Evolutionary conservation across 2,329 filamentous ascomycete genomes (phyloP).

Genomic region (Hypoxylon sp.): DNA sequence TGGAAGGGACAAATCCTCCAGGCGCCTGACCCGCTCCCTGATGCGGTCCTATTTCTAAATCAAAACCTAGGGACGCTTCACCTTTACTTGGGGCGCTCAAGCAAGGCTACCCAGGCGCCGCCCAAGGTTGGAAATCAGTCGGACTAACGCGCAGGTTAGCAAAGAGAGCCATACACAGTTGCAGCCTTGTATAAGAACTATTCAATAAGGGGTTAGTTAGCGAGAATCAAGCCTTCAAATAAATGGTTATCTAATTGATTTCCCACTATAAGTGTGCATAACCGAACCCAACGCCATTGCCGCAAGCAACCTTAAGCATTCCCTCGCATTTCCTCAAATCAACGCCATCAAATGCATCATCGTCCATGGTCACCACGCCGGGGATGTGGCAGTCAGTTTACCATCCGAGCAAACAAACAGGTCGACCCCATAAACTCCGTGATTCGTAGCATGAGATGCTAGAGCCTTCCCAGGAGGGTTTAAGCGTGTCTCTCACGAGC

Average conservation of each 20-base stretch:
- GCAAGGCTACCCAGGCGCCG: neutral
- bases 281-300: constrained; percentile 33
- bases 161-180: neutral
- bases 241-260: constrained; percentile 24
- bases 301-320: constrained; percentile 26
- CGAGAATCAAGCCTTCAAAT: constrained; percentile 3
- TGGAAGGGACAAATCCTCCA: neutral
- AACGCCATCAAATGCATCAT: constrained; percentile 43
- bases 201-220: neutral
- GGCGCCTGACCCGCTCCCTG: neutral
- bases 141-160: neutral
- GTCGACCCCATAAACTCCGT: constrained; percentile 16
- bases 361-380: neutral
- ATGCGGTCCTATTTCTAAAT: too few relatives aligned
- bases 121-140: neutral
- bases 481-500: constrained; percentile 51
- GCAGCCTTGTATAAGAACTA: neutral
- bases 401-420: constrained; percentile 13
- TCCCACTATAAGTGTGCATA: constrained; percentile 11
- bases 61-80: too few relatives aligned
- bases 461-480: constrained; percentile 8
- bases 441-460: constrained; percentile 9
- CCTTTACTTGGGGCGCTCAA: neutral
- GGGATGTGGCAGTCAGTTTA: constrained; percentile 2
- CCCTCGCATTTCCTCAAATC: constrained; percentile 29